Evolutionary conservation across 129 eudicot genomes (phyloP).

Genomic region (Calendula officinalis): DNA sequence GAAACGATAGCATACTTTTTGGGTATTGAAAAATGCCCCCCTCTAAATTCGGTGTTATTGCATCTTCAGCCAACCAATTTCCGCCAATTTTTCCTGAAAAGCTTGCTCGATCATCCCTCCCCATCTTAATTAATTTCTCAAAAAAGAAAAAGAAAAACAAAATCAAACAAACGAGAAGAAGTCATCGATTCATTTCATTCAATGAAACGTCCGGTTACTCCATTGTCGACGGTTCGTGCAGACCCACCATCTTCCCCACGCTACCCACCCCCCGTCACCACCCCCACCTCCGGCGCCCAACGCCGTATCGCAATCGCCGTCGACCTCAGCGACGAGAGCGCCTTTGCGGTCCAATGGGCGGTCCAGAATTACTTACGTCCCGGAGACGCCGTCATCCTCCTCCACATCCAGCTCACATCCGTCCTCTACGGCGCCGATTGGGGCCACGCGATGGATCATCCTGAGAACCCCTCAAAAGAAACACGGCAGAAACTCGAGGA

Average conservation of each 20-base stretch:
- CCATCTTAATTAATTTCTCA: not conserved
- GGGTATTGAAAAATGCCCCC: too few species aligned
- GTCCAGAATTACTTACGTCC: constrained; percentile 14
- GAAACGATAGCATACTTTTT: too few species aligned
- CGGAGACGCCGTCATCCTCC: constrained; percentile 8
- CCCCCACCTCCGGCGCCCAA: constrained; percentile 8
- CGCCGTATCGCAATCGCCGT: constrained; percentile 10
- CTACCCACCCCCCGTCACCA: constrained; percentile 8
- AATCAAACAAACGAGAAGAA: not conserved
- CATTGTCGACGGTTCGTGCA: constrained; percentile 10
- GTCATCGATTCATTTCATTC: not conserved
- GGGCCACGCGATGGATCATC: constrained; percentile 9
- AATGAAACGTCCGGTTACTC: constrained; percentile 14
- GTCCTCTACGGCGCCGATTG: constrained; percentile 11
- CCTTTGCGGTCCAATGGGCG: constrained; percentile 16
- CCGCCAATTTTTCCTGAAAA: too few species aligned
- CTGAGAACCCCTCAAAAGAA: not conserved
- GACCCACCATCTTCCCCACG: constrained; percentile 20
- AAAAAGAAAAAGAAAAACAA: not conserved
- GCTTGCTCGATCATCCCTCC: too few species aligned
- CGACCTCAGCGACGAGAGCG: constrained; percentile 15
- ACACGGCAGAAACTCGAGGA: constrained; percentile 9
- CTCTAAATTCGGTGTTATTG: too few species aligned
- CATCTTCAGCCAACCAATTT: too few species aligned
- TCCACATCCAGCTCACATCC: constrained; percentile 6